Percentiles rank a stretch among this genome's conserved stretches.
These are phyloP conservation scores for Sporisorium exsertum DNA, from an alignment of 1,284 basidiomycete species.

Conservation along the genomic window DNA sequence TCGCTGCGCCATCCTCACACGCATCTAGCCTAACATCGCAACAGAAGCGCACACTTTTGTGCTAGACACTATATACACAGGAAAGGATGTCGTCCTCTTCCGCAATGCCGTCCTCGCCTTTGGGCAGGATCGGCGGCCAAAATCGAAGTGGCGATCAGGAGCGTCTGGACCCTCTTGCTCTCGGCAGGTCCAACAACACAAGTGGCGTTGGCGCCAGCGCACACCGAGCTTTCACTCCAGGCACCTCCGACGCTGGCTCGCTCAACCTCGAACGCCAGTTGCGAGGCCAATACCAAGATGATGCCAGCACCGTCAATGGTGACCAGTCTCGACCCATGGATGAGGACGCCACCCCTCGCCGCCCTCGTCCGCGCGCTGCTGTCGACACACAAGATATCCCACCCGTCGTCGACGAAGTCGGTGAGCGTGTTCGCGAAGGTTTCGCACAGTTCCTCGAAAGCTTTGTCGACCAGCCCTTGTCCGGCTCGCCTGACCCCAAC, in stretches of 20 bases:
- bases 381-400: slow-evolving; percentile 75
- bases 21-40: background rate
- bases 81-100: slow-evolving; percentile 50
- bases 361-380: slow-evolving; percentile 47
- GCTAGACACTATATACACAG: background rate
- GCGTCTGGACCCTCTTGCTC: slow-evolving; percentile 43
- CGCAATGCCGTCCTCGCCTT: slow-evolving; percentile 53
- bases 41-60: background rate
- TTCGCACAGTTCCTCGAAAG: slow-evolving; percentile 93
- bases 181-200: slow-evolving; percentile 38
- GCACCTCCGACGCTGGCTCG: slow-evolving; percentile 44
- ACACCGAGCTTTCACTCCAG: slow-evolving; percentile 39
- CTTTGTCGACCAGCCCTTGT: slow-evolving; percentile 77
- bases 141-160: slow-evolving; percentile 34
- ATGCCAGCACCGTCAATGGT: slow-evolving; percentile 36
- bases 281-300: slow-evolving; percentile 43
- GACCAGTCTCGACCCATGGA: slow-evolving; percentile 40
- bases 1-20: background rate
- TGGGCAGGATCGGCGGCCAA: slow-evolving; percentile 43
- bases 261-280: slow-evolving; percentile 44
- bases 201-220: slow-evolving; percentile 32
- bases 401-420: slow-evolving; percentile 88
- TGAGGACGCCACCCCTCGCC: slow-evolving; percentile 40
- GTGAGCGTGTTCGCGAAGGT: slow-evolving; percentile 89
- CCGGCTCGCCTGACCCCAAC: slow-evolving; percentile 72